phyloP scores from a whole-genome alignment of 2,329 filamentous ascomycete species.

The Ophiostoma sp. region DNA sequence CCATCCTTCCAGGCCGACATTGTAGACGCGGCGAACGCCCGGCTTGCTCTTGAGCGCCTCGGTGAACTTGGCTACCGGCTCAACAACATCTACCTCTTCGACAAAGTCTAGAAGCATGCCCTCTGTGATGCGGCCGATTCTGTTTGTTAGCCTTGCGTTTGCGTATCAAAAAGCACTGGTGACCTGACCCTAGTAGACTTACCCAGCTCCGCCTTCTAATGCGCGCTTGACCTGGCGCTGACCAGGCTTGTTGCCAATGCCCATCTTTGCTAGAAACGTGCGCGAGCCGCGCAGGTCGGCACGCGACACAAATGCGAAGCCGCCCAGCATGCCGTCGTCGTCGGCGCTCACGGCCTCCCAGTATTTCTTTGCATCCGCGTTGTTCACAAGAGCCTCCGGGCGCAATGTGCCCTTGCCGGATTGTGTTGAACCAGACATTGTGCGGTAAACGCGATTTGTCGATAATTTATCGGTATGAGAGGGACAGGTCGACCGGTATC shows the following conservation, averaged over 20 bases:
- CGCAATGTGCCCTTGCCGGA: background rate
- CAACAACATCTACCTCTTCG: slow-evolving; percentile 72
- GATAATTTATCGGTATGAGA: background rate
- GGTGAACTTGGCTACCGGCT: slow-evolving; percentile 80
- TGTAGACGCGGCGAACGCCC: slow-evolving; percentile 60
- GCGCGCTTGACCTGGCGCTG: slow-evolving; percentile 30
- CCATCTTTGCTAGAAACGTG: slow-evolving; percentile 65
- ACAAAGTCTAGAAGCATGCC: slow-evolving; percentile 61
- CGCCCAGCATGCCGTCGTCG: slow-evolving; percentile 73
- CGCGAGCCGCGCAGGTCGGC: slow-evolving; percentile 66
- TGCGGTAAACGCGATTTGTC: background rate
- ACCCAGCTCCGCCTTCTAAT: slow-evolving; percentile 42
- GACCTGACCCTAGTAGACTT: slow-evolving; percentile 24
- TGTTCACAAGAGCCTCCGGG: slow-evolving; percentile 35
- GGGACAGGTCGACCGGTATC: background rate
- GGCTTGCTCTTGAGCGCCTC: slow-evolving; percentile 50
- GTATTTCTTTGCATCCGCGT: slow-evolving; percentile 39
- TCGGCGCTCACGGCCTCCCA: slow-evolving; percentile 44
- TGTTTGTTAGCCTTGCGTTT: slow-evolving; percentile 29
- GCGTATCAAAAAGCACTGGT: background rate
- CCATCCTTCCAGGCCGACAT: slow-evolving; percentile 71
- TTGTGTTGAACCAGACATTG: background rate
- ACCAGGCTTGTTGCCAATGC: slow-evolving; percentile 38
- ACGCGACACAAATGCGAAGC: slow-evolving; percentile 57
- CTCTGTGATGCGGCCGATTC: slow-evolving; percentile 78